Base-by-base conservation (phyloP, 805 yeast species). In the Kuraishia hungarica region DNA sequence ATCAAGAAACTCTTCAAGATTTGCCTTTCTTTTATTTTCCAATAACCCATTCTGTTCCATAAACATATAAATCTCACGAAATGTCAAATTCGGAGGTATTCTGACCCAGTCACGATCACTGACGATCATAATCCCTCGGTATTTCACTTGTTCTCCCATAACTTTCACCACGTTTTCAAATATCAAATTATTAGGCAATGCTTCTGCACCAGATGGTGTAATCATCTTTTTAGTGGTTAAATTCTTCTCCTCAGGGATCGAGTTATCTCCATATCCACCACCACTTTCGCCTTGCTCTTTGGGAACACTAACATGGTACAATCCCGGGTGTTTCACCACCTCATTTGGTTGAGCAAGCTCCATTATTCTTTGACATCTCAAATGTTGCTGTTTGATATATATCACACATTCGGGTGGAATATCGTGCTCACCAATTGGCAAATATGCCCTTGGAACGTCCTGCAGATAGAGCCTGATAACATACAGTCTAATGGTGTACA, bases 371-470 rank as follows among this genome's bases (percentile, higher is more conserved):
- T 71, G 71, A 52, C 85, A 77, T 51, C 75, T 69, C 1, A 65
- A 64, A 57, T 77, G 69, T 53, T 77, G 78, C 43, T 63, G 60
- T 2, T 66, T 59, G 23, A 85, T 74, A 60, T 69, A 62, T 5
- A 63, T 60, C 48, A 78, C 67, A 56, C 79, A 73, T 2, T 70
- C 65, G n/a, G 67, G 67, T 1, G 88, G 84, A 48, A 85, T 66
- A 61, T 85, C 89, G 56, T 79, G 83, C 6, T 75, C 69, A 29
- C 83, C 79, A 19, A 82, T 74, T 1, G 96, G 92, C 26, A 91
- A 76, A 66, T 89, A 90, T 21, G 81, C 72, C 58, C 86, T 80
- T 0, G 97, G 97, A 20, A 92, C 87, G 60, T 87, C 94, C 56
- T 82, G 80, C 58, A 91, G 64, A 52, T 84, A 73, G 53, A 81